These are phyloP conservation scores for Margaritispora aquatica DNA, from an alignment of 495 filamentous ascomycete genomes.

Conservation along the genomic window DNA sequence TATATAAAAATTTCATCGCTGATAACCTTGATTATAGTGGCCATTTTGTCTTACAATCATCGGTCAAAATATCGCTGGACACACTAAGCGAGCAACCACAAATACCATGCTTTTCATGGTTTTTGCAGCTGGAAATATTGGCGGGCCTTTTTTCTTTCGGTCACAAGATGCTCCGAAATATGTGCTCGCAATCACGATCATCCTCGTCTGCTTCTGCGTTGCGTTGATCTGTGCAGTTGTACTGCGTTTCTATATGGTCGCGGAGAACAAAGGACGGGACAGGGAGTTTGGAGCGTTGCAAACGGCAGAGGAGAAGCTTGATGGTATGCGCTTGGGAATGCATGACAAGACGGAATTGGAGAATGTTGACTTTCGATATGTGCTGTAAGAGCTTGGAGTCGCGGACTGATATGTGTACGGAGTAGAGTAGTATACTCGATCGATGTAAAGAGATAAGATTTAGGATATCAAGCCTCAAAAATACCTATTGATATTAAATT, in stretches of 20 bases:
- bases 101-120: slow-evolving; percentile 4
- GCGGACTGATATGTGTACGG: no score
- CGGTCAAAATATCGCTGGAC: slow-evolving; percentile 5
- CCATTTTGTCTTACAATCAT: slow-evolving; percentile 6
- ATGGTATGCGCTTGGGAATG: neutral
- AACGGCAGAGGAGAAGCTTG: neutral
- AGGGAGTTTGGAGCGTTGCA: neutral
- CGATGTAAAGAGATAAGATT: no score
- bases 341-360: neutral
- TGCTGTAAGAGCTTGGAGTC: neutral
- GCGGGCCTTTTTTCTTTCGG: slow-evolving; percentile 11
- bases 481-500: no score
- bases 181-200: neutral
- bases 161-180: slow-evolving; percentile 10
- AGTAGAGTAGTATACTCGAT: no score
- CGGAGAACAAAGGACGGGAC: neutral
- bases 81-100: slow-evolving; percentile 7
- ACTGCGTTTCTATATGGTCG: neutral
- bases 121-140: slow-evolving; percentile 16
- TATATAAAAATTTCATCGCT: neutral
- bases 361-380: neutral
- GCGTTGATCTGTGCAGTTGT: neutral
- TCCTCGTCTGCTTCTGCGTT: neutral
- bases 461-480: no score
- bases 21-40: neutral